Evolutionary conservation across 1,139 yeast genomes (phyloP), one percentile per base, ranked within the genome.

Genomic region (Saccharomyces hybrid): DNA sequence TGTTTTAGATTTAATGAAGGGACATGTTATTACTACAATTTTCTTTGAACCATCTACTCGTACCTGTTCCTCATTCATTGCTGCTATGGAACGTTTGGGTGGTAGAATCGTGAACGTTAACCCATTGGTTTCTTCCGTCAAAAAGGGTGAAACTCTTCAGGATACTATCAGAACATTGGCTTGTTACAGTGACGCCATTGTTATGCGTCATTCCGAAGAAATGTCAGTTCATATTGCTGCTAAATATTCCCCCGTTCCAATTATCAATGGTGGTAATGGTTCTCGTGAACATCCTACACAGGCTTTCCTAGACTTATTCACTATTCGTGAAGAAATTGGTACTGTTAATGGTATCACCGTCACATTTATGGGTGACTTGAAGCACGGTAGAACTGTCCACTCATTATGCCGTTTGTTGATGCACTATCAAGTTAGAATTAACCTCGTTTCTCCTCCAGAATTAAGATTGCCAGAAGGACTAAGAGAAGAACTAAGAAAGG

Each of bases 51-150:
- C 99, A 65, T 89, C 97, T 9, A 95, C 99, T 50, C 83, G 99
- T 75, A 95, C 99, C 32, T 82, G 95, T 16, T 84, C 97, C 26
- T 91, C 98, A 1, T 95, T 95, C 71, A 96, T 95, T 73, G 96
- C 97, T 65, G 99, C 99, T 59, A 95, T 95, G 99, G 98, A 95
- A 79, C 87, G 99, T 77, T 80, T 95, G 67, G 99, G 99, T 72
- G 99, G 99, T 71, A 84, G 96, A 73, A 96, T 91, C 63, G 88
- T 95, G 64, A 82, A 95, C 54, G 86, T 95, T 61, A 79, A 88
- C 61, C 87, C 95, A 57, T 82, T 81, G 58, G 79, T 93, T 49
- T 90, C 98, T 21, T 89, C 97, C 28, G 96, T 91, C 54, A 88
- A 89, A 77, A 95, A 95, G 80, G 99, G 99, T 62, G 99, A 95